Conservation (phyloP, 805 yeast species). For the Zygotorulaspora florentina region DNA sequence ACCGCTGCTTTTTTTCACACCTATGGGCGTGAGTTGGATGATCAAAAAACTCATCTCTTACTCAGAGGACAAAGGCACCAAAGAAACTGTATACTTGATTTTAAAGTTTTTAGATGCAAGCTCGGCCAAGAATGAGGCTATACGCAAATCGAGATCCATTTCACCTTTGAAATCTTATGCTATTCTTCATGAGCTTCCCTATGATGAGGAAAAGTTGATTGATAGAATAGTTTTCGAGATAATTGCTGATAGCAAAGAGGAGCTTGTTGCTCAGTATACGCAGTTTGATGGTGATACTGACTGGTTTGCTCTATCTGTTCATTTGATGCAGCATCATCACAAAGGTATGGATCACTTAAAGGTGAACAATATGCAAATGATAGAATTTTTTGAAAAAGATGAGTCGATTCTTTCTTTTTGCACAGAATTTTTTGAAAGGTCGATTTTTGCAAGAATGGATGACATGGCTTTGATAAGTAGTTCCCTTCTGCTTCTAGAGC, state of each 20-base stretch:
- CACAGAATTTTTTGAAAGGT: conserved; percentile 2
- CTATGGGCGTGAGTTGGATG: conserved; percentile 14
- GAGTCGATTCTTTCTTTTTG: conserved; percentile 1
- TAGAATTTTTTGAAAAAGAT: background rate
- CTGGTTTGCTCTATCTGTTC: background rate
- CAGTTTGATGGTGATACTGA: background rate
- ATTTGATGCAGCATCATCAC: background rate
- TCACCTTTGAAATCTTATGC: background rate
- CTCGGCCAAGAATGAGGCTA: background rate
- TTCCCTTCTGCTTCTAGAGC: conserved; percentile 1
- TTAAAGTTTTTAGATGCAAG: conserved; percentile 14
- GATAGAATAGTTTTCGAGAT: background rate
- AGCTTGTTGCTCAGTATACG: too few species aligned
- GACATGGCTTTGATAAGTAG: background rate
- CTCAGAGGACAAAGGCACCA: conserved; percentile 8
- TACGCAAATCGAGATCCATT: background rate
- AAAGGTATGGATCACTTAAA: background rate
- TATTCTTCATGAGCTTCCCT: background rate
- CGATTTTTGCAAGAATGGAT: conserved; percentile 6
- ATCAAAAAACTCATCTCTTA: conserved; percentile 9
- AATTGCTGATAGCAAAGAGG: too few species aligned
- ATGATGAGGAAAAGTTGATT: background rate
- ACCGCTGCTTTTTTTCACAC: conserved; percentile 8
- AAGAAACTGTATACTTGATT: conserved; percentile 13
- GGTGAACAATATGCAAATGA: background rate